Conservation (phyloP, 345 rosid species). For the Salix exigua region DNA sequence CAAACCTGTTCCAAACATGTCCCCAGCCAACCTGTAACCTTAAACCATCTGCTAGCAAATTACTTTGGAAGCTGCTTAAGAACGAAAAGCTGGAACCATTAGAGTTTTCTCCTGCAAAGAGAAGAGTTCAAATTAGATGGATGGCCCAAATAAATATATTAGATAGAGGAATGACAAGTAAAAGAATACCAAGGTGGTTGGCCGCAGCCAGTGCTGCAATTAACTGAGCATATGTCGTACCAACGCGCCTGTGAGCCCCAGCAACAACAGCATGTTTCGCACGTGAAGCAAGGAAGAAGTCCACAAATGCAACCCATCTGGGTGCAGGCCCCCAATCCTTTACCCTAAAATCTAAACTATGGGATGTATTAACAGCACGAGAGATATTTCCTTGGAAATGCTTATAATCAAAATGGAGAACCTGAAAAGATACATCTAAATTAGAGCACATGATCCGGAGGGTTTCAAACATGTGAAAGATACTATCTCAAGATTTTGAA, state of each 20-base stretch:
- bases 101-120: slow-evolving; percentile 56
- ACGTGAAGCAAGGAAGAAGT: slow-evolving; percentile 89
- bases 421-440: slow-evolving; percentile 42
- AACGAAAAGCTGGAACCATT: slow-evolving; percentile 53
- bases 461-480: background rate
- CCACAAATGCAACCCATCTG: slow-evolving; percentile 98
- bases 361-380: slow-evolving; percentile 30
- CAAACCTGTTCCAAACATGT: slow-evolving; percentile 92
- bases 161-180: background rate
- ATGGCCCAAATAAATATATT: background rate
- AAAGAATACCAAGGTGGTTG: slow-evolving; percentile 56
- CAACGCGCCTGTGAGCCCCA: slow-evolving; percentile 89
- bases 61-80: slow-evolving; percentile 85
- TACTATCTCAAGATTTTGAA: background rate
- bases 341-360: slow-evolving; percentile 56
- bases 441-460: background rate
- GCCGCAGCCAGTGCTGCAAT: slow-evolving; percentile 89
- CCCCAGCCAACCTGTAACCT: slow-evolving; percentile 91
- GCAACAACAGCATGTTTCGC: slow-evolving; percentile 74
- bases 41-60: slow-evolving; percentile 60
- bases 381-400: slow-evolving; percentile 60
- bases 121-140: background rate
- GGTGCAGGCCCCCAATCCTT: slow-evolving; percentile 99
- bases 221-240: slow-evolving; percentile 89
- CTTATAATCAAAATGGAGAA: slow-evolving; percentile 74